Evolutionary conservation across 768 basidiomycete species (phyloP).

Genomic region (Tricholoma saponaceum): DNA sequence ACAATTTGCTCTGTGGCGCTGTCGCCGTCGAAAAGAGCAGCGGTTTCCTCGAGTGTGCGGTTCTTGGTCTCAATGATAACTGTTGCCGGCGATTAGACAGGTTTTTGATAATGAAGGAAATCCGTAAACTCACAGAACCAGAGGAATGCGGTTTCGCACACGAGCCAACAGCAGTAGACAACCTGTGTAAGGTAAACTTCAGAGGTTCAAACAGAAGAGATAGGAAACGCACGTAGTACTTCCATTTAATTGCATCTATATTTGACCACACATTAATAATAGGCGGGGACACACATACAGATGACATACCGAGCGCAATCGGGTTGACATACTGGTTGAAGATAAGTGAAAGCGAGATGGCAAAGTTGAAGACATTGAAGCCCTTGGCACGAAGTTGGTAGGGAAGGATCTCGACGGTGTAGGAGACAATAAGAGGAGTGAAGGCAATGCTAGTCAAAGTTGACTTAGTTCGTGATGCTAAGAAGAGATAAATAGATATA

Average conservation of each 20-base stretch:
- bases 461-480: slow-evolving; percentile 1
- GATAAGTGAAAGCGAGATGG: slow-evolving; percentile 74
- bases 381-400: slow-evolving; percentile 83
- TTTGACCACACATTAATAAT: slow-evolving; percentile 1
- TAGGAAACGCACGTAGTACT: slow-evolving; percentile 55
- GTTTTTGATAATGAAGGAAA: neutral
- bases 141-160: slow-evolving; percentile 58
- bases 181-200: slow-evolving; percentile 29
- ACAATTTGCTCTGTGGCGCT: slow-evolving; percentile 40
- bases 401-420: slow-evolving; percentile 87
- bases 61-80: slow-evolving; percentile 68
- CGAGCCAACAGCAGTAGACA: slow-evolving; percentile 70
- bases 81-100: slow-evolving; percentile 9
- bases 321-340: slow-evolving; percentile 91
- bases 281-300: neutral
- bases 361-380: slow-evolving; percentile 77
- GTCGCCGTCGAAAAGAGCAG: slow-evolving; percentile 73
- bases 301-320: slow-evolving; percentile 50
- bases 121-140: slow-evolving; percentile 44
- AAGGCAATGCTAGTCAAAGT: slow-evolving; percentile 56
- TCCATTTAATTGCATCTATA: slow-evolving; percentile 54
- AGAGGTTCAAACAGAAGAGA: neutral
- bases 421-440: slow-evolving; percentile 81
- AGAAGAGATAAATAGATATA: neutral
- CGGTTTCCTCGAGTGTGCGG: slow-evolving; percentile 78